Conservation (phyloP, 768 basidiomycete species). For the Sutorius australiensis region DNA sequence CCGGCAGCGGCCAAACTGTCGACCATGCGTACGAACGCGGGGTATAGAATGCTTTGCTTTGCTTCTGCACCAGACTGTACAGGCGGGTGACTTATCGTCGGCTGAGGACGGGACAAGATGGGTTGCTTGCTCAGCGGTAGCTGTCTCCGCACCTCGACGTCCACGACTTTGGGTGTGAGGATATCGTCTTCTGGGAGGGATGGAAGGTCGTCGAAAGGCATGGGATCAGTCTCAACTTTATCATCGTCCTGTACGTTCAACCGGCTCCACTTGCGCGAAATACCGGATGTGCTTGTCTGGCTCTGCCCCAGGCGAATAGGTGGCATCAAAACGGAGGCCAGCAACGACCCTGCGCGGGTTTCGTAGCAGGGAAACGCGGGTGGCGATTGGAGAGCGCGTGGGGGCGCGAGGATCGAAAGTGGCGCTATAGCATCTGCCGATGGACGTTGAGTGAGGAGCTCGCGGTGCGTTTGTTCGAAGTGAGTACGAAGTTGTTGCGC, state of each 20-base stretch:
- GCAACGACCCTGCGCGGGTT: not conserved
- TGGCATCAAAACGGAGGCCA: constrained; percentile 11
- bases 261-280: constrained; percentile 33
- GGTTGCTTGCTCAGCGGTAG: not conserved
- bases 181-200: not conserved
- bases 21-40: constrained; percentile 23
- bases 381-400: constrained; percentile 15
- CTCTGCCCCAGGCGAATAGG: constrained; percentile 4
- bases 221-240: constrained; percentile 10
- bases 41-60: constrained; percentile 20
- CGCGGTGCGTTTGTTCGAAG: constrained; percentile 20
- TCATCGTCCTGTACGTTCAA: constrained; percentile 23
- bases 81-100: constrained; percentile 10
- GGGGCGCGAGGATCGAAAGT: constrained; percentile 17
- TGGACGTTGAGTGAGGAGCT: constrained; percentile 15
- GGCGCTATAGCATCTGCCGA: constrained; percentile 15
- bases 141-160: constrained; percentile 15
- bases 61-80: constrained; percentile 3
- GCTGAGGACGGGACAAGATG: constrained; percentile 25
- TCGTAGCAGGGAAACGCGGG: constrained; percentile 12
- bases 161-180: not conserved
- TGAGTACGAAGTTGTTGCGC: constrained; percentile 23
- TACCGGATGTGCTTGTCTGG: constrained; percentile 9
- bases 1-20: constrained; percentile 19
- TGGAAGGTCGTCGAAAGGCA: constrained; percentile 25